phyloP scores from a whole-genome alignment of 176 grass and related monocot species.

The Oryza longistaminata region DNA sequence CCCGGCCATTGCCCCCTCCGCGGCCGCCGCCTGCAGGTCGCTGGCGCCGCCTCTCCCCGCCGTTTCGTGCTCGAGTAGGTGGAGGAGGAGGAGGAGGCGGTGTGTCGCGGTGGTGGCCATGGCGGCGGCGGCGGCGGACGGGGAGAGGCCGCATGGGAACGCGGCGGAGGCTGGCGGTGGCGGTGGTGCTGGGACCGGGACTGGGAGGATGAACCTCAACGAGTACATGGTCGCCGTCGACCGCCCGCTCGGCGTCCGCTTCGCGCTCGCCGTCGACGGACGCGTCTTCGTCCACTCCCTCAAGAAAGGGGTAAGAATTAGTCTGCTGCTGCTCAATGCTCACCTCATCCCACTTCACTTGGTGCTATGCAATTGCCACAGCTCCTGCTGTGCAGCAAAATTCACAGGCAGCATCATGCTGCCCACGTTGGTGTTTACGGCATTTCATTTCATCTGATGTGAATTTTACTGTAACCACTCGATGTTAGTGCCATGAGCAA shows the following conservation, averaged over 20 bases:
- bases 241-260: conserved; percentile 72
- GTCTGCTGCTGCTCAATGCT: background rate
- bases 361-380: background rate
- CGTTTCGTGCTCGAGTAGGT: background rate
- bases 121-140: background rate
- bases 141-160: background rate
- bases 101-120: background rate
- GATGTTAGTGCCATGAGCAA: background rate
- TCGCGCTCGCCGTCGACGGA: conserved; percentile 75
- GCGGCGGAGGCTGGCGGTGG: background rate
- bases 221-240: conserved; percentile 95
- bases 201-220: conserved; percentile 67
- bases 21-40: background rate
- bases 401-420: background rate
- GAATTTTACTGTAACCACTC: background rate
- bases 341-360: background rate
- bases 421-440: too few species aligned
- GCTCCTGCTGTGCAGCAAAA: background rate
- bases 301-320: conserved; percentile 48
- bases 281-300: conserved; percentile 85
- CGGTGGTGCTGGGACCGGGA: background rate
- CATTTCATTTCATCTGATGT: background rate
- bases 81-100: background rate
- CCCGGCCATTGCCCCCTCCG: background rate
- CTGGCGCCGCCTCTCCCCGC: background rate